Base-by-base conservation (phyloP, 2,329 filamentous ascomycete genomes). In the Colletotrichum melonis region DNA sequence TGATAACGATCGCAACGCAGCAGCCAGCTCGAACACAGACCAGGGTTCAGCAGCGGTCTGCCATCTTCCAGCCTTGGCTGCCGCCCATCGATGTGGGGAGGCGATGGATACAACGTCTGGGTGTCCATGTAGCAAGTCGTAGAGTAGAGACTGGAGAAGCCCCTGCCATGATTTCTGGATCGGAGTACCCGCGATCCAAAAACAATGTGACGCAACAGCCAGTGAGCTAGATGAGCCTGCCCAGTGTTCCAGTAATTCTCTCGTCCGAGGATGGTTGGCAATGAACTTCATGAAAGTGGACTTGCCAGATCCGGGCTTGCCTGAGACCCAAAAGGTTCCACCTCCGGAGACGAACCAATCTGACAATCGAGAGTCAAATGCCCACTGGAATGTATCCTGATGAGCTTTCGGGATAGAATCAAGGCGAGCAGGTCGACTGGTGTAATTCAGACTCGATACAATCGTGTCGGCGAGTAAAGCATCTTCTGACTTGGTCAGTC, bases 91-190 rank as follows among this genome's bases (percentile, higher is more conserved):
- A 46, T 19, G 16, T n/a, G 19, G 42, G 16, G 14, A 46, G 42
- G 42, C 42, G 6, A 46, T 16, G 16, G 19, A 19, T 16, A 46
- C 42, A 46, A 16, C 42, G 16, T 46, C 16, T n/a, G 42, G 16
- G 19, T 46, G 42, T 46, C 16, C 42, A n/a, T 46, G 22, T 5
- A 76, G 57, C 1, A 73, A 58, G 26, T 74, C 64, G 16, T 68
- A 73, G 14, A 76, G 60, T 32, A 76, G 54, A 5, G 74, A 69
- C 46, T 69, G 80, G 2, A 86, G 75, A 2, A 87, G 79, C 0
- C 85, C 85, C 42, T 81, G 77, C 26, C 81, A 79, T 0, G 83
- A 84, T 68, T 81, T 84, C 63, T 87, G 84, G 56, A 84, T 78
- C 2, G 74, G 59, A 4, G 78, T 81, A 0, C 85, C 84, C 0